A percentile compares a stretch with the other conserved stretches of the same genome.
phyloP scores from a whole-genome alignment of 306 rosid genomes.

The Cicer chorassanicum region DNA sequence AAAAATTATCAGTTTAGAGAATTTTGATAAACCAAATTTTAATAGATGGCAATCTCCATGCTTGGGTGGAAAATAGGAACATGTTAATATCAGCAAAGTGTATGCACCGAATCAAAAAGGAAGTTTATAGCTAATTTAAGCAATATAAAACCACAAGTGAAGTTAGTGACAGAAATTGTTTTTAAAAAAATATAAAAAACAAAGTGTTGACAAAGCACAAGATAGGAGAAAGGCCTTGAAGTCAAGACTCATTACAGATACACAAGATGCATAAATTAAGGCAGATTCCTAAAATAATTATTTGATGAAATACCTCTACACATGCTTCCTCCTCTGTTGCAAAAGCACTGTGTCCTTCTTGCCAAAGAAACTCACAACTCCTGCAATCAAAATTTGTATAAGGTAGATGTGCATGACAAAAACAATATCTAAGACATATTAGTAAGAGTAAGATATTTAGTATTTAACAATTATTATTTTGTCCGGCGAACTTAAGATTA shows the following conservation, averaged over 20 bases:
- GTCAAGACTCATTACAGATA: background rate
- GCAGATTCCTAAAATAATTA: conserved; percentile 34
- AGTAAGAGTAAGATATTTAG: background rate
- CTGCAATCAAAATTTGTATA: conserved; percentile 51
- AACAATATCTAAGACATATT: conserved; percentile 11
- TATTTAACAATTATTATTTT: background rate
- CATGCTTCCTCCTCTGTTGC: conserved; percentile 90
- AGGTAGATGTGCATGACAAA: conserved; percentile 10
- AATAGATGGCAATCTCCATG: background rate
- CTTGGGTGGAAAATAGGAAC: conserved; percentile 26
- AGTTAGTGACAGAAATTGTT: background rate
- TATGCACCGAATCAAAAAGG: background rate
- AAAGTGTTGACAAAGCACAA: background rate
- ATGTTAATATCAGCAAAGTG: conserved; percentile 20
- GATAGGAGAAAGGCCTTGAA: background rate
- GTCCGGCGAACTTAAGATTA: background rate
- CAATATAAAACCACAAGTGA: background rate
- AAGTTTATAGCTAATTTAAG: background rate
- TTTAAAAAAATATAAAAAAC: background rate
- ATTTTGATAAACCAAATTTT: conserved; percentile 21
- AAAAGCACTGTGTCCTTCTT: conserved; percentile 99
- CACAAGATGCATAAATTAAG: conserved; percentile 15
- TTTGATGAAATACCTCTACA: conserved; percentile 63
- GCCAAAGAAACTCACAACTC: conserved; percentile 99
- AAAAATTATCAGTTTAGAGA: conserved; percentile 37